phyloP scores from a whole-genome alignment of 148 eudicot species.

The Bassia scoparia region DNA sequence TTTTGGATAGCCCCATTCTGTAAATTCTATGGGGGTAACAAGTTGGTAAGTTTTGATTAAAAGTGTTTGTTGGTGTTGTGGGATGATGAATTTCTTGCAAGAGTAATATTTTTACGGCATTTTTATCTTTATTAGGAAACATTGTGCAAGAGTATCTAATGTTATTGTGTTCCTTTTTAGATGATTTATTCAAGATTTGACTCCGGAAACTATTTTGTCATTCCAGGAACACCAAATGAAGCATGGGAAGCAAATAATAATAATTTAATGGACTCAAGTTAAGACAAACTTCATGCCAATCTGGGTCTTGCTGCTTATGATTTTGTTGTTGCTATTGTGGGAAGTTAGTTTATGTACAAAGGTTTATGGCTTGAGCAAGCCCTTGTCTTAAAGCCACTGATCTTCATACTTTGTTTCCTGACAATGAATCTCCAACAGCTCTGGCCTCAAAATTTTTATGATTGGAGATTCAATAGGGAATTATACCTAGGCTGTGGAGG shows the following conservation, averaged over 20 bases:
- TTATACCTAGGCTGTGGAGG: constrained; percentile 79
- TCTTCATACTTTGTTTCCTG: constrained; percentile 44
- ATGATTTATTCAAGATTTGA: constrained; percentile 69
- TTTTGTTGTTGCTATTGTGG: constrained; percentile 61
- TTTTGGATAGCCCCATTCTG: neutral
- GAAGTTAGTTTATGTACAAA: constrained; percentile 70
- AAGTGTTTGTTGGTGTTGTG: neutral
- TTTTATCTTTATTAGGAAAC: neutral
- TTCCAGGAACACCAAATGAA: constrained; percentile 80
- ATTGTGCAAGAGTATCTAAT: neutral
- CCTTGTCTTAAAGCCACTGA: constrained; percentile 67
- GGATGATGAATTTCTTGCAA: neutral
- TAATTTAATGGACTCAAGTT: constrained; percentile 28
- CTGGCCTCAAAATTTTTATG: constrained; percentile 57
- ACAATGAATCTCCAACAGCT: constrained; percentile 30
- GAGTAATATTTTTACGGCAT: neutral
- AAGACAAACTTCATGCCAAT: constrained; percentile 32
- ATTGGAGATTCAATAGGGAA: constrained; percentile 60
- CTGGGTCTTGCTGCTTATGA: constrained; percentile 44
- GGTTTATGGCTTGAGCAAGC: constrained; percentile 96
- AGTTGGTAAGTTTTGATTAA: no score
- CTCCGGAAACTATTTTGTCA: constrained; percentile 79
- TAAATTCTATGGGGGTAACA: no score
- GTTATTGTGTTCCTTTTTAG: constrained; percentile 31
- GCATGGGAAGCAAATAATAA: constrained; percentile 58